phyloP scores from a whole-genome alignment of 192 early-diverging fungal genomes.

The Backusella mclennaniae region DNA sequence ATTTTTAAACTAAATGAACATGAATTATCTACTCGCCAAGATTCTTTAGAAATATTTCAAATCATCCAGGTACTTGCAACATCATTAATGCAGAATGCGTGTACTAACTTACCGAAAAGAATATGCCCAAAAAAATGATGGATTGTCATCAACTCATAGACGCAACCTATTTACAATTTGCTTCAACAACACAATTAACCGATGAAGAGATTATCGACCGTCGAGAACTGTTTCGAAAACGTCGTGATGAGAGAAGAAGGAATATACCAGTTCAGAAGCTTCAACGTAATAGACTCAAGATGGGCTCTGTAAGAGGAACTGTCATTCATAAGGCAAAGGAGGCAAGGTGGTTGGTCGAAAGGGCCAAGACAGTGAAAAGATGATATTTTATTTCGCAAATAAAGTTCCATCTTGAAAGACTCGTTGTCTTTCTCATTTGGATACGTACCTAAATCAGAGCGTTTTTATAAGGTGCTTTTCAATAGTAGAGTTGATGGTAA shows the following conservation, averaged over 20 bases:
- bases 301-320: constrained; percentile 11
- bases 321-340: constrained; percentile 24
- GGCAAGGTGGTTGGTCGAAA: constrained; percentile 24
- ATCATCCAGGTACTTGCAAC: constrained; percentile 43
- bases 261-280: constrained; percentile 12
- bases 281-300: background rate
- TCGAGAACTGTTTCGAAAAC: constrained; percentile 31
- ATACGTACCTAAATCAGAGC: too few relatives aligned
- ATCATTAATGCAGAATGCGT: background rate
- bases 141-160: constrained; percentile 66
- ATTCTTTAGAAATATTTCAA: constrained; percentile 61
- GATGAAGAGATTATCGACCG: constrained; percentile 33
- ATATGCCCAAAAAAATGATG: constrained; percentile 59
- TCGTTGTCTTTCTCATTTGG: too few relatives aligned
- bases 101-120: constrained; percentile 24
- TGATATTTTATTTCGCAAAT: background rate
- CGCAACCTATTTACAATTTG: constrained; percentile 32
- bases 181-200: constrained; percentile 20
- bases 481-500: too few relatives aligned
- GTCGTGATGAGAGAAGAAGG: constrained; percentile 33
- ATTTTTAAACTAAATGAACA: constrained; percentile 68
- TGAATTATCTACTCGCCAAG: constrained; percentile 54
- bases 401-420: too few relatives aligned
- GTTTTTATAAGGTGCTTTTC: too few relatives aligned
- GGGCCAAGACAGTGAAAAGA: constrained; percentile 28